Evolutionary conservation across 768 basidiomycete species (phyloP).

Genomic region (Saitozyma podzolica): DNA sequence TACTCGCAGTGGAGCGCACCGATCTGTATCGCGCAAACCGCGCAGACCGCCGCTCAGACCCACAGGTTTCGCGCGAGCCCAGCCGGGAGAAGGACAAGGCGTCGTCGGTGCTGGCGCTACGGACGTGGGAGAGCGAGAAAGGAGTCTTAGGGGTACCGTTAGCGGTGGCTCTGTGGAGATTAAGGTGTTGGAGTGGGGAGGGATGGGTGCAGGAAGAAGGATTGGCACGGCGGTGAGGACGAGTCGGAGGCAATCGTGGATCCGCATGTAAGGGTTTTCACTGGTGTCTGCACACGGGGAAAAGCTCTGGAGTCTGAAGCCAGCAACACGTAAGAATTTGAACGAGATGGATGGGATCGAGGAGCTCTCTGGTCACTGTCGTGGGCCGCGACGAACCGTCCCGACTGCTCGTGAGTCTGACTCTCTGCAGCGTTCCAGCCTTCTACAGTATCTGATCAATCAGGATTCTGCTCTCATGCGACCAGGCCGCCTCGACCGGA

Average conservation of each 20-base stretch:
- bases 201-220: slow-evolving; percentile 7
- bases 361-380: slow-evolving; percentile 89
- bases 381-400: slow-evolving; percentile 95
- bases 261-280: no score
- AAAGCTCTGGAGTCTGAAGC: no score
- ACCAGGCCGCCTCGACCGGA: slow-evolving; percentile 89
- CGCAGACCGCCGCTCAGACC: neutral
- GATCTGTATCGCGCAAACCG: neutral
- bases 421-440: neutral
- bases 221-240: no score
- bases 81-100: neutral
- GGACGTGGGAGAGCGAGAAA: neutral
- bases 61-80: neutral
- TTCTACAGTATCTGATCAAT: neutral
- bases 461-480: slow-evolving; percentile 95
- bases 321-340: no score
- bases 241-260: no score
- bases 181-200: slow-evolving; percentile 6
- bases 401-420: slow-evolving; percentile 73
- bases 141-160: slow-evolving; percentile 5
- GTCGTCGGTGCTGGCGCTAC: neutral
- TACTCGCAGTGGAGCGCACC: neutral
- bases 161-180: slow-evolving; percentile 5
- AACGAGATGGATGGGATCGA: slow-evolving; percentile 99
- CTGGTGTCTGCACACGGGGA: no score